phyloP scores from a whole-genome alignment of 2,329 filamentous ascomycete species.

The Nannizzia gypsea region DNA sequence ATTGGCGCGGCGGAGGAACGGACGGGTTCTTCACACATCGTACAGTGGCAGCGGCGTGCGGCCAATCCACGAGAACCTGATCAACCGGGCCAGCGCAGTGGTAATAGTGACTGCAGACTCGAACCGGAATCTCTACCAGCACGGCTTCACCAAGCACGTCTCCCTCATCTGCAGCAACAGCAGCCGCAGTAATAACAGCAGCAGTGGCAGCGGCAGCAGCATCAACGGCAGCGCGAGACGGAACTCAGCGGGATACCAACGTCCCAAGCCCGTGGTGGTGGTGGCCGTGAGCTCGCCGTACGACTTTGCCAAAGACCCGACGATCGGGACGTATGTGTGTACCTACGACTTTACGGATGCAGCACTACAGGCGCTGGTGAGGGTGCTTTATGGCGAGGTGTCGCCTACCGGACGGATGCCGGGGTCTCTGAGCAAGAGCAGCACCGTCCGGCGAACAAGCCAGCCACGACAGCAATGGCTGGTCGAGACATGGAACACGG shows the following conservation, averaged over 20 bases:
- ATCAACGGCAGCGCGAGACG: too few species aligned
- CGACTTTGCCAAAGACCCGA: conserved; percentile 86
- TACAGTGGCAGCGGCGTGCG: conserved; percentile 89
- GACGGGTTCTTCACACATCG: conserved; percentile 81
- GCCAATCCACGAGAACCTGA: conserved; percentile 85
- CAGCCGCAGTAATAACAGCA: too few species aligned
- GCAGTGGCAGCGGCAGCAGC: too few species aligned
- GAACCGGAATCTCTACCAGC: conserved; percentile 85
- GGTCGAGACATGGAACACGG: conserved; percentile 74
- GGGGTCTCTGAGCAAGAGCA: conserved; percentile 73
- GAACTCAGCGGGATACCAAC: conserved; percentile 23
- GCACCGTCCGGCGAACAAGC: conserved; percentile 52
- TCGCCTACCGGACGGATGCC: conserved; percentile 45
- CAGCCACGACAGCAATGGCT: conserved; percentile 94
- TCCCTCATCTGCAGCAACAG: conserved; percentile 65
- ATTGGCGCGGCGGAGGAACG: conserved; percentile 72
- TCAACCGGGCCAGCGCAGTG: conserved; percentile 75
- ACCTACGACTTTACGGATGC: conserved; percentile 95
- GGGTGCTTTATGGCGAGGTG: conserved; percentile 69
- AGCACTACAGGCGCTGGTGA: conserved; percentile 71
- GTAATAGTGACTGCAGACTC: conserved; percentile 89
- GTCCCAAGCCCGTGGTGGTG: conserved; percentile 67
- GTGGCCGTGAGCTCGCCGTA: conserved; percentile 92
- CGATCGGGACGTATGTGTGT: conserved; percentile 84
- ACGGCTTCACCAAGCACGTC: conserved; percentile 90